A percentile compares a stretch with the other conserved stretches of the same genome.
phyloP scores from a whole-genome alignment of 768 basidiomycete species.

The Sutorius australiensis region DNA sequence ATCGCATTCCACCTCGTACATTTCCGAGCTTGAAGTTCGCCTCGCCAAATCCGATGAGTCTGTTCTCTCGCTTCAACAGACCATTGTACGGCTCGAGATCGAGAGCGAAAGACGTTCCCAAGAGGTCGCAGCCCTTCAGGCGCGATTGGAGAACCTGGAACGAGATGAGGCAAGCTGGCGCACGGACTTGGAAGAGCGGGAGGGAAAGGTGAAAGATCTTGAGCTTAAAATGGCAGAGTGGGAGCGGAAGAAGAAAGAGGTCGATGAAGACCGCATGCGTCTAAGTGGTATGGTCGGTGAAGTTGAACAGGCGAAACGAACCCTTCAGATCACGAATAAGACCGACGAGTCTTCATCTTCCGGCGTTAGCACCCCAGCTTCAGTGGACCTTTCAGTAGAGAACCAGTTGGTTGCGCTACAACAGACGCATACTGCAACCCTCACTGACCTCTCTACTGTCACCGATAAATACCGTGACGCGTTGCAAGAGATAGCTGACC shows the following conservation, averaged over 20 bases:
- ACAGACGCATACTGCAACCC: constrained; percentile 74
- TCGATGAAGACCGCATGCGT: constrained; percentile 60
- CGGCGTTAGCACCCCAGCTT: constrained; percentile 27
- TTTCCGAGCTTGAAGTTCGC: constrained; percentile 80
- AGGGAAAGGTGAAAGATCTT: constrained; percentile 68
- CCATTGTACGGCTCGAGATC: constrained; percentile 71
- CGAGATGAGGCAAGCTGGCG: constrained; percentile 80
- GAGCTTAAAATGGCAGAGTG: constrained; percentile 78
- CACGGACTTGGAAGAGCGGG: constrained; percentile 79
- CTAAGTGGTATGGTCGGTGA: constrained; percentile 66
- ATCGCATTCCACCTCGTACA: constrained; percentile 68
- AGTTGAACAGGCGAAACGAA: constrained; percentile 66
- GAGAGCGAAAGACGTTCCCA: constrained; percentile 72
- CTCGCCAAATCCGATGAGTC: constrained; percentile 78
- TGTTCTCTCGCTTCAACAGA: constrained; percentile 59
- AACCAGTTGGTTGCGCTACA: constrained; percentile 71
- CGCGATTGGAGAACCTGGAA: constrained; percentile 63
- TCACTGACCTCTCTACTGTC: constrained; percentile 74
- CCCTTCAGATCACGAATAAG: constrained; percentile 47
- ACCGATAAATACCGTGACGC: constrained; percentile 85
- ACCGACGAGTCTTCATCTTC: constrained; percentile 31
- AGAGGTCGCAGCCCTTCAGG: constrained; percentile 68
- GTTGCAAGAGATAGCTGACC: constrained; percentile 86
- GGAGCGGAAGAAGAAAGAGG: constrained; percentile 66
- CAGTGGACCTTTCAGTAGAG: constrained; percentile 43